Evolutionary conservation across 2,329 filamentous ascomycete genomes (phyloP), one percentile per base, ranked within the genome.

Genomic region (Trichoderma cornu-damae): DNA sequence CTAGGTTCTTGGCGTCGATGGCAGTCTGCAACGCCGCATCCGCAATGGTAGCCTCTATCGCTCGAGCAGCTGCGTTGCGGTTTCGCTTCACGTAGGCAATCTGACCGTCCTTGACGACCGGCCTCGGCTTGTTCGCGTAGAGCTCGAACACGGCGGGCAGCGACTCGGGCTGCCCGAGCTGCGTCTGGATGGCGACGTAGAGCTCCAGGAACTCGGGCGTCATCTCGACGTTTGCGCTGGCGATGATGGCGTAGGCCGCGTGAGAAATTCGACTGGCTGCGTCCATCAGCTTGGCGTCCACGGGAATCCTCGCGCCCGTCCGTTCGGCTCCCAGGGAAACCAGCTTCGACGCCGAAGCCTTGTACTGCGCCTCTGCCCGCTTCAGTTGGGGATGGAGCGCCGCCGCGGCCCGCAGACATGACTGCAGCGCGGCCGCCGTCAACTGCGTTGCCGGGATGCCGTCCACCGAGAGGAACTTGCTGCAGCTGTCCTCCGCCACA

Each of bases 61-160:
- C 90, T 66, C 85, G 86, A 56, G 84, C 79, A 43, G 86, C 78
- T 44, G 82, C 79, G 61, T 87, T 85, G 14, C 90, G 87, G 40
- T 88, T 89, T 40, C 82, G 83, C 49, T 77, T 70, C 38, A 75
- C 77, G 67, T 85, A 90, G 61, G 74, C 73, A 52, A 89, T 75
- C 7, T 80, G 80, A 14, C 79, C 80, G 16, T 81, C 79, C 50
- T 78, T 78, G 65, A 83, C 76, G 50, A 79, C 73, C 2, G 91
- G 88, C 61, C 85, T 77, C 8, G 89, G 87, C 72, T 97, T 99
- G 64, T 83, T 83, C 48, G 90, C 89, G 70, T 93, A 97, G 53
- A 96, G 79, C 57, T 85, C 77, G 67, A 99, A 87, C 40, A 91
- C 83, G 59, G 86, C 82, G 6, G 93, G 90, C 61, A 97, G 82